Evolutionary conservation across 2,329 filamentous ascomycete genomes (phyloP).

Genomic region (Zopfia rhizophila): DNA sequence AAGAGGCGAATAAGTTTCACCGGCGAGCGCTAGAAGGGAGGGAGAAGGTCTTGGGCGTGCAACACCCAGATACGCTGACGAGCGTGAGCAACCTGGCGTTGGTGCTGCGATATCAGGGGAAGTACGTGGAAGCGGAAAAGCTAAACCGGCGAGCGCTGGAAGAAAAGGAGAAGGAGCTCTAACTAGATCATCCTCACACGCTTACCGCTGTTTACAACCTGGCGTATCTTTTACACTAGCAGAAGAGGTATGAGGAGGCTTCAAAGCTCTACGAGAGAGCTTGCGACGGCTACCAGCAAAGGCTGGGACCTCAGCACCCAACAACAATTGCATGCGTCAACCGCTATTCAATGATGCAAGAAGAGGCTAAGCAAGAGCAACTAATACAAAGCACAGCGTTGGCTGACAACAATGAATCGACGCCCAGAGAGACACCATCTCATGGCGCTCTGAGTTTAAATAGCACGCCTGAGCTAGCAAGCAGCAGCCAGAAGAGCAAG

Average conservation of each 20-base stretch:
- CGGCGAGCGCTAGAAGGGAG: slow-evolving; percentile 12
- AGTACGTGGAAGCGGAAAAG: slow-evolving; percentile 9
- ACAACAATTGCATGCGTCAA: slow-evolving; percentile 15
- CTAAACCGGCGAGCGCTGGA: slow-evolving; percentile 7
- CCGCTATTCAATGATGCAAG: too few relatives aligned
- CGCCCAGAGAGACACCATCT: too few relatives aligned
- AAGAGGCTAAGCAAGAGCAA: too few relatives aligned
- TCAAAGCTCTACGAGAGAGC: slow-evolving; percentile 6
- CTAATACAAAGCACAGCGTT: too few relatives aligned
- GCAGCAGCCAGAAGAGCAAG: too few relatives aligned
- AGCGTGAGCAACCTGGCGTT: slow-evolving; percentile 12
- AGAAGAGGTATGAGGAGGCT: slow-evolving; percentile 17
- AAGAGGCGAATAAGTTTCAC: slow-evolving; percentile 12
- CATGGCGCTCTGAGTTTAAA: too few relatives aligned
- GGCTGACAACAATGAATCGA: too few relatives aligned
- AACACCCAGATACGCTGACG: slow-evolving; percentile 11
- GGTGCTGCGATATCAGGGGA: slow-evolving; percentile 10
- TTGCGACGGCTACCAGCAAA: slow-evolving; percentile 1
- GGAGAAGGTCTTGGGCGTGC: slow-evolving; percentile 3
- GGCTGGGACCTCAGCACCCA: slow-evolving; percentile 15
- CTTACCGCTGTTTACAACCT: slow-evolving; percentile 8
- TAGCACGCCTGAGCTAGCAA: too few relatives aligned
- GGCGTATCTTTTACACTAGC: neutral
- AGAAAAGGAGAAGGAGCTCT: slow-evolving; percentile 1
- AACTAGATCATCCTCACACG: slow-evolving; percentile 7